These are phyloP conservation scores for Fusarium liriodendri DNA, from an alignment of 2,329 filamentous ascomycete genomes.

Conservation along the genomic window DNA sequence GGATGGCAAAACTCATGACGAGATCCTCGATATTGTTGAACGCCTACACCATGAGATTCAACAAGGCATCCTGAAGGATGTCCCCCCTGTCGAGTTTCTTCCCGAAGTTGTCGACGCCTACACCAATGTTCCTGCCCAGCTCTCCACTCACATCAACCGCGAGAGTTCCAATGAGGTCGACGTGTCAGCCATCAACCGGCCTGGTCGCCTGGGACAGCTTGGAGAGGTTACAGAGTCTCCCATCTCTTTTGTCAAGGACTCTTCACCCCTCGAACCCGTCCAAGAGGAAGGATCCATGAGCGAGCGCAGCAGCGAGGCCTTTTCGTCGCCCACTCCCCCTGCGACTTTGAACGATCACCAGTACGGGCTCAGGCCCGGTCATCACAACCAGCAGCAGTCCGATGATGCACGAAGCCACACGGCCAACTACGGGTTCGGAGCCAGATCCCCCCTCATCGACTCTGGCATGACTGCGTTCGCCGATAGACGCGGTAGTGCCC, in stretches of 20 bases:
- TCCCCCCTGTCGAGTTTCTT: constrained; percentile 70
- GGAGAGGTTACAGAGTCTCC: constrained; percentile 37
- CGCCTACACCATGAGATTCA: constrained; percentile 60
- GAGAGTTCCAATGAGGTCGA: constrained; percentile 28
- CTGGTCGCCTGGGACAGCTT: constrained; percentile 10
- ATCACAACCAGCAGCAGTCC: constrained; percentile 20
- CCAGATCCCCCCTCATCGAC: constrained; percentile 15
- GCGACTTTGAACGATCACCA: constrained; percentile 20
- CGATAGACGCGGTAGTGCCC: constrained; percentile 34
- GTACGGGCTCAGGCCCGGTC: constrained; percentile 1
- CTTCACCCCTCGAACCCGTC: constrained; percentile 40
- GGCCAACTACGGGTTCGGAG: constrained; percentile 9
- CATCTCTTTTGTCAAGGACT: constrained; percentile 38
- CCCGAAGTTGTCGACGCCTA: constrained; percentile 61
- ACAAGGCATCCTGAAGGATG: constrained; percentile 54
- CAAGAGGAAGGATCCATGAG: constrained; percentile 36
- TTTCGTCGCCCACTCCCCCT: constrained; percentile 26
- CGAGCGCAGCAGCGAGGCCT: constrained; percentile 20
- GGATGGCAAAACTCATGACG: constrained; percentile 58
- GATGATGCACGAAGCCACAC: constrained; percentile 7
- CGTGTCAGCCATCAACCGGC: constrained; percentile 9
- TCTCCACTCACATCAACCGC: constrained; percentile 12
- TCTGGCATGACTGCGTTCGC: constrained; percentile 11
- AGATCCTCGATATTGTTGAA: constrained; percentile 60
- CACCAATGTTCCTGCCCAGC: constrained; percentile 31